Base-by-base conservation (phyloP, 192 early-diverging fungal species). In the Powellomyces hirtus region DNA sequence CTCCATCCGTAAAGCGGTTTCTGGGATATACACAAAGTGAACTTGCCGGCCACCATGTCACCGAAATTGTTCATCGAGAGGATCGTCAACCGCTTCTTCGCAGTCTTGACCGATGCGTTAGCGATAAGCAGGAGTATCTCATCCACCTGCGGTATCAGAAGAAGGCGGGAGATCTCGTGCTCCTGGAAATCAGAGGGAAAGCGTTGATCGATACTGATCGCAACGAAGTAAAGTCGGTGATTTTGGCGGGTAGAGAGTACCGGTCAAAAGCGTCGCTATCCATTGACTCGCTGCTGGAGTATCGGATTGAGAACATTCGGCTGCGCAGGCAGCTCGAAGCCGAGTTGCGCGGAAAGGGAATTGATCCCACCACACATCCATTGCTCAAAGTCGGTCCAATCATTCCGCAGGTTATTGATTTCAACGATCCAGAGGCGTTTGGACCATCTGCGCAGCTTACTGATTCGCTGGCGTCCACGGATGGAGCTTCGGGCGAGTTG, bases 281-380 rank as follows among this genome's bases (percentile, higher is more conserved):
- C 22, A 51, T 79, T 11, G 77, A 79, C 67, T 68, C 59, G 36
- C 60, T 79, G 33, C 37, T 79, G 18, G 77, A 79, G 40, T 62
- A 65, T 16, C 69, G 70, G 24, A 73, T 79, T 31, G 71, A 77
- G 38, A 79, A 76, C 37, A 22, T 76, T 5, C 58, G 71, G 65
- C 52, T 79, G 30, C 42, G 75, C 34, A 30, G 64, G 20, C 68
- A 62, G 40, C 57, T 75, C 38, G 74, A 76, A 36, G 38, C 29
- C 4, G 63, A 53, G 38, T 29, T 79, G 59, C 51, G 61, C 14
- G 42, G 40, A 27, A n/a, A 62, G 10, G 71, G 70, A 22, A 55
- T 62, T 29, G 71, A 77, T 51, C 66, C 71, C 8, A 31, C 24
- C 7, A 38, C 62, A 20, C 75, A 75, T 60, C 74, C 74, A 18